phyloP scores from a whole-genome alignment of 495 filamentous ascomycete species.

The Penicillium angulare region DNA sequence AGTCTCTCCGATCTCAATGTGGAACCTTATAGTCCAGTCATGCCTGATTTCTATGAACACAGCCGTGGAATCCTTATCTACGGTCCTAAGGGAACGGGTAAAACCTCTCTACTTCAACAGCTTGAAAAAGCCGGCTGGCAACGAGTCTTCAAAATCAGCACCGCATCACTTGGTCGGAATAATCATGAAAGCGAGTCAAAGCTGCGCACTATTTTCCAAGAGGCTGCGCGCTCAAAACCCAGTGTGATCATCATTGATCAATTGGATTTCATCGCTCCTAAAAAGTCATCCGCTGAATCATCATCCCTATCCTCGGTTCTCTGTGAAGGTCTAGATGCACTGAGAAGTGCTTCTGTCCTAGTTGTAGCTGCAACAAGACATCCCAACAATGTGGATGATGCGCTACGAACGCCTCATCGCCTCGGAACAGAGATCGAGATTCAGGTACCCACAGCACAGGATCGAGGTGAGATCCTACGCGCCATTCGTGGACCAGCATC shows the following conservation, averaged over 20 bases:
- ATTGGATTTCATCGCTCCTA: constrained; percentile 71
- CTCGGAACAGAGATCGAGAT: constrained; percentile 75
- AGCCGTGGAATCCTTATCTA: constrained; percentile 68
- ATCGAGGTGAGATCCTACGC: constrained; percentile 72
- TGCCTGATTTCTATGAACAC: constrained; percentile 44
- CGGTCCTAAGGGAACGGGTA: constrained; percentile 82
- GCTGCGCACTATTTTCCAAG: constrained; percentile 68
- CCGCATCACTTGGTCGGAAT: constrained; percentile 49
- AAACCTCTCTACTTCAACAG: constrained; percentile 65
- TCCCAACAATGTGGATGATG: constrained; percentile 70
- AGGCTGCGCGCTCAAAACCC: constrained; percentile 69
- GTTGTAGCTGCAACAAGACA: constrained; percentile 73
- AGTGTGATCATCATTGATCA: constrained; percentile 83
- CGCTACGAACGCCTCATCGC: constrained; percentile 63
- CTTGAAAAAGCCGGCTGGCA: constrained; percentile 70
- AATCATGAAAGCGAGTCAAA: constrained; percentile 44
- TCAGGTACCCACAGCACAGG: constrained; percentile 69
- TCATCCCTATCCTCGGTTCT: constrained; percentile 38
- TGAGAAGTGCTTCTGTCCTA: constrained; percentile 52
- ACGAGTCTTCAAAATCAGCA: constrained; percentile 59
- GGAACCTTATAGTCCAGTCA: constrained; percentile 25
- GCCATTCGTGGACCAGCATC: constrained; percentile 38
- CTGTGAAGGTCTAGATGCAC: constrained; percentile 41
- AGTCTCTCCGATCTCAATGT: constrained; percentile 59
- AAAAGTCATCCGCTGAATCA: constrained; percentile 43